Conservation (phyloP, 1,284 basidiomycete species). For the Moniliella sp. region DNA sequence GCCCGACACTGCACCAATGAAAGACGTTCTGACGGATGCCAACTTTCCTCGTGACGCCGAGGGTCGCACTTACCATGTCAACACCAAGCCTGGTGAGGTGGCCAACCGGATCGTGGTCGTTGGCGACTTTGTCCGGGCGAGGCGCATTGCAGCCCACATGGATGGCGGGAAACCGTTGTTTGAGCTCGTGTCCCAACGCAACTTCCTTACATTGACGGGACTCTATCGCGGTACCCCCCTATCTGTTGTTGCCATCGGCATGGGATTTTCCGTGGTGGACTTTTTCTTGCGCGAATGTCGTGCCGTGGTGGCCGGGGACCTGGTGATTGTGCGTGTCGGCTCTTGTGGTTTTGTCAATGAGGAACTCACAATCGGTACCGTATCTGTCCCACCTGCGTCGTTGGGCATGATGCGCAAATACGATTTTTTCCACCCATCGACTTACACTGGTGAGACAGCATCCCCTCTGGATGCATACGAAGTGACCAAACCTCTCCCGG, state of each 20-base stretch:
- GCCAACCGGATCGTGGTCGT: slow-evolving; percentile 54
- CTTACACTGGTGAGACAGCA: slow-evolving; percentile 5
- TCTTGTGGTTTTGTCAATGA: slow-evolving; percentile 49
- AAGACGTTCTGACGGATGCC: slow-evolving; percentile 15
- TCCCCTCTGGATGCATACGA: slow-evolving; percentile 40
- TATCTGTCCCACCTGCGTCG: slow-evolving; percentile 50
- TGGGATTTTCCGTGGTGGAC: slow-evolving; percentile 50
- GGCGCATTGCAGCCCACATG: slow-evolving; percentile 43
- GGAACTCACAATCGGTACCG: slow-evolving; percentile 46
- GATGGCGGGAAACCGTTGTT: slow-evolving; percentile 41
- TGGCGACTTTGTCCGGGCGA: slow-evolving; percentile 50
- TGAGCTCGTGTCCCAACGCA: slow-evolving; percentile 48
- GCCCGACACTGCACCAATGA: no score
- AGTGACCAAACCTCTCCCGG: slow-evolving; percentile 48
- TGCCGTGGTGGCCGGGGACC: slow-evolving; percentile 54
- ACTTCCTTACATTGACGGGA: slow-evolving; percentile 59
- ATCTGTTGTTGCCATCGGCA: slow-evolving; percentile 57
- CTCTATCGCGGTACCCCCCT: slow-evolving; percentile 49
- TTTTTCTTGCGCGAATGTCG: slow-evolving; percentile 62
- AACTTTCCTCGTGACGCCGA: slow-evolving; percentile 19
- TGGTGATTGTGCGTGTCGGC: slow-evolving; percentile 41
- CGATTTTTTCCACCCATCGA: slow-evolving; percentile 40
- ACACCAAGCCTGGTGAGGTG: no score
- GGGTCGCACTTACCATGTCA: slow-evolving; percentile 14
- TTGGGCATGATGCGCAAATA: slow-evolving; percentile 52